phyloP scores from a whole-genome alignment of 176 grass and related monocot species.

The Guadua angustifolia region DNA sequence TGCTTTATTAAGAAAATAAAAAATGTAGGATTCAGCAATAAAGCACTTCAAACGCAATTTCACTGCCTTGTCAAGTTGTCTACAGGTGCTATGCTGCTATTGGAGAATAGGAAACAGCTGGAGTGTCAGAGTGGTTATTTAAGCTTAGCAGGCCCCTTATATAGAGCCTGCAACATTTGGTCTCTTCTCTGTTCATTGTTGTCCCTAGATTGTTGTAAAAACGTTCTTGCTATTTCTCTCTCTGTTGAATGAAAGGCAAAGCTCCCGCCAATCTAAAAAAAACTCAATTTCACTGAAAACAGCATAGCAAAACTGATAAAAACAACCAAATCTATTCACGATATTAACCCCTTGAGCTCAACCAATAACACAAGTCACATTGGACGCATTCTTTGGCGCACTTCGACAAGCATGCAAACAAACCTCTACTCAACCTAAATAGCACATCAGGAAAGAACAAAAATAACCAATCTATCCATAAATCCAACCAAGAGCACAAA shows the following conservation, averaged over 20 bases:
- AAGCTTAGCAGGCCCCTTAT: no score
- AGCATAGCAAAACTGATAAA: not conserved
- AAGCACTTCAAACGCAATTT: not conserved
- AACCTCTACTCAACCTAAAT: not conserved
- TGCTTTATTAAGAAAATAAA: not conserved
- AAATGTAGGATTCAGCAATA: not conserved
- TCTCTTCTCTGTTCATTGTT: no score
- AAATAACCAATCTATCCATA: not conserved
- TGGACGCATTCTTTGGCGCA: not conserved
- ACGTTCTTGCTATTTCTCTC: no score
- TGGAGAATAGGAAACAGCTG: no score
- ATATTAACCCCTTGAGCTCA: not conserved
- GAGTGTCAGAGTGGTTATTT: no score
- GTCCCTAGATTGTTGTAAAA: no score
- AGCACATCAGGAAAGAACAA: constrained; percentile 11
- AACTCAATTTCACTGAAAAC: not conserved
- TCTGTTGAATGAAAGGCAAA: no score
- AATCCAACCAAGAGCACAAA: constrained; percentile 7
- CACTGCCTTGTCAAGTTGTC: no score
- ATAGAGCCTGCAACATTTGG: no score
- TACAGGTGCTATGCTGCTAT: no score
- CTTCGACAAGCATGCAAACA: not conserved
- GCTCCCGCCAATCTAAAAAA: no score
- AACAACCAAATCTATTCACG: not conserved
- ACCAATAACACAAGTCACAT: constrained; percentile 12